Evolutionary conservation across 164 flowering plant species (phyloP), one percentile per base, ranked within the genome.

Genomic region (Vitis rupestris): DNA sequence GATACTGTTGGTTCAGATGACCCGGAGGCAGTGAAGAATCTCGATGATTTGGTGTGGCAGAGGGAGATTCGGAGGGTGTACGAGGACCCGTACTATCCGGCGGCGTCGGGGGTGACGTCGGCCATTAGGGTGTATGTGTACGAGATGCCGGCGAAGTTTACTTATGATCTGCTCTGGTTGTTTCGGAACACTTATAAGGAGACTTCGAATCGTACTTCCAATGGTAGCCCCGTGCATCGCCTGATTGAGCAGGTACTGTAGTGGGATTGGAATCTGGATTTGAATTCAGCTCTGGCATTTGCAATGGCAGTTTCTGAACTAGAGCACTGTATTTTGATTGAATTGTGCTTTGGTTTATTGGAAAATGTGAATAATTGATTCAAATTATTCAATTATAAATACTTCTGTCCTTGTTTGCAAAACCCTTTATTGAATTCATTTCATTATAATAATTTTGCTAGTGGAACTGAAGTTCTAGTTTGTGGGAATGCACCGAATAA

Each of bases 211-310:
- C 78, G 89, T 66, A 93, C 98, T 19, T 95, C 99, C 14, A 95
- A 95, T 74, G 99, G 99, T n/a, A 93, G 98, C 76, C 99, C 98
- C 8, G 98, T 95, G 27, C 99, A 93, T 78, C 88, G 99, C 7
- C 71, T 95, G 16, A 91, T 95, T 60, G 97, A 95, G 72, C 99
- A 95, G 87, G 99, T 90, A 60, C 8, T 14, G 44, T 31, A 2
- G 6, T 0, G 44, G 0, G 44, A 15, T 19, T 56, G 64, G n/a
- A 52, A 60, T 31, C 17, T 50, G n/a, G 29, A 29, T 68, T 58
- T 31, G 44, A 31, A 31, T 31, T 31, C 44, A 0, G 44, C 44
- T 31, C 44, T 31, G 8, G 44, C 44, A 31, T 31, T 31, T 31
- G 6, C 44, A 31, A 31, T 31, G 44, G 4, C 44, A 1, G 13